Conservation (phyloP, 2,329 filamentous ascomycete genomes). For the Pseudogymnoascus sp. region DNA sequence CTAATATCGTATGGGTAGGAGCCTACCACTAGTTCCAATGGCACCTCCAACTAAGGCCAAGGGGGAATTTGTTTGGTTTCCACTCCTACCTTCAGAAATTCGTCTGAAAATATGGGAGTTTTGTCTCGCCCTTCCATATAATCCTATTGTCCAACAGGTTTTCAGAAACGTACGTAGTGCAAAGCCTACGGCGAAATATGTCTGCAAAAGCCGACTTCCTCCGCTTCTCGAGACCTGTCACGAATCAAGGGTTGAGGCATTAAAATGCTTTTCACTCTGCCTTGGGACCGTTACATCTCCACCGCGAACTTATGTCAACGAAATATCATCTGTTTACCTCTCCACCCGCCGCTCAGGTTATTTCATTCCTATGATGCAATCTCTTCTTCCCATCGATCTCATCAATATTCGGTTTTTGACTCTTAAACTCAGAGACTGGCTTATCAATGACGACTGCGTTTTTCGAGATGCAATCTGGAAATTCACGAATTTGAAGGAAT, state of each 20-base stretch:
- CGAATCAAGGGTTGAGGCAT: not conserved
- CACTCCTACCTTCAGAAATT: constrained; percentile 11
- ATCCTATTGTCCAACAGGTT: constrained; percentile 25
- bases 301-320: not conserved
- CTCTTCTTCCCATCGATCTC: not conserved
- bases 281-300: not conserved
- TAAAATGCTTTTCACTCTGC: not conserved
- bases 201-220: constrained; percentile 7
- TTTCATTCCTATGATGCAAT: not conserved
- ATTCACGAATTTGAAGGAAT: not conserved
- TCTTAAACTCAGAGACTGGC: not conserved
- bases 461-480: constrained; percentile 5
- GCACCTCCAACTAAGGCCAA: not conserved
- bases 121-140: constrained; percentile 19
- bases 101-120: constrained; percentile 13
- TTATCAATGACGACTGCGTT: not conserved
- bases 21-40: not conserved
- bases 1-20: constrained; percentile 6
- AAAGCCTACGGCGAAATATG: constrained; percentile 14
- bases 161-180: constrained; percentile 28
- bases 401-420: not conserved
- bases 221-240: not conserved
- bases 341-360: not conserved
- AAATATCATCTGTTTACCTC: not conserved
- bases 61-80: constrained; percentile 9